phyloP scores from a whole-genome alignment of 495 filamentous ascomycete species.

The Penicillium tannophilum region DNA sequence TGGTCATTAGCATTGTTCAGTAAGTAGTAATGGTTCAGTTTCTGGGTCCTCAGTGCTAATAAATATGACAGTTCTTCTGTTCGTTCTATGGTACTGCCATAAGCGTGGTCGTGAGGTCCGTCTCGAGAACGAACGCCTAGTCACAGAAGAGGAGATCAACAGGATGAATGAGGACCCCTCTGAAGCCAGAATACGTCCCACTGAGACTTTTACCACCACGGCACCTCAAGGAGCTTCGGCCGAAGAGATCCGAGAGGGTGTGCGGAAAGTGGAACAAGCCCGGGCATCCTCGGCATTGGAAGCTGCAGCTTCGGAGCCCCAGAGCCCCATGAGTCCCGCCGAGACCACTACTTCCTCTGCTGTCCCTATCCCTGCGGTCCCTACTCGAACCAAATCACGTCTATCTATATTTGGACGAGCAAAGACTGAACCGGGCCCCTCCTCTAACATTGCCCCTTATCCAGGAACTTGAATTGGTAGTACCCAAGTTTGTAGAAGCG shows the following conservation, averaged over 20 bases:
- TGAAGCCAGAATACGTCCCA: conserved; percentile 38
- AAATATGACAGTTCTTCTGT: conserved; percentile 67
- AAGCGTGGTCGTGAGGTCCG: conserved; percentile 86
- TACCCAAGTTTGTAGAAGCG: not conserved
- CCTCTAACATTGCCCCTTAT: conserved; percentile 38
- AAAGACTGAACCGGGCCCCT: conserved; percentile 26
- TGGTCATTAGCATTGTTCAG: conserved; percentile 83
- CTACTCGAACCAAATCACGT: conserved; percentile 37
- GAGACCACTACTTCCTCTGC: conserved; percentile 14
- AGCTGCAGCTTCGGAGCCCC: conserved; percentile 12
- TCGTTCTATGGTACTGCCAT: conserved; percentile 96
- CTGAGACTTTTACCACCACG: conserved; percentile 48
- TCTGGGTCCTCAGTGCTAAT: not conserved
- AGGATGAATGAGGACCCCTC: conserved; percentile 42
- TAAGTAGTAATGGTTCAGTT: conserved; percentile 46
- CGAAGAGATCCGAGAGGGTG: conserved; percentile 44
- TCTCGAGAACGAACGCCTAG: conserved; percentile 67
- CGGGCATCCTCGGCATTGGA: conserved; percentile 25
- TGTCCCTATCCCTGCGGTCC: conserved; percentile 26
- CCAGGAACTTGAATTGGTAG: conserved; percentile 39
- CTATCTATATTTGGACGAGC: conserved; percentile 38
- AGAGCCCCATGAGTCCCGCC: not conserved
- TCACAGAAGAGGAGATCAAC: conserved; percentile 51
- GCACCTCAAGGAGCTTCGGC: conserved; percentile 47
- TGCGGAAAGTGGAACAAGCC: conserved; percentile 41